These are phyloP conservation scores for Extremus antarcticus DNA, from an alignment of 495 filamentous ascomycete species.

Conservation along the genomic window DNA sequence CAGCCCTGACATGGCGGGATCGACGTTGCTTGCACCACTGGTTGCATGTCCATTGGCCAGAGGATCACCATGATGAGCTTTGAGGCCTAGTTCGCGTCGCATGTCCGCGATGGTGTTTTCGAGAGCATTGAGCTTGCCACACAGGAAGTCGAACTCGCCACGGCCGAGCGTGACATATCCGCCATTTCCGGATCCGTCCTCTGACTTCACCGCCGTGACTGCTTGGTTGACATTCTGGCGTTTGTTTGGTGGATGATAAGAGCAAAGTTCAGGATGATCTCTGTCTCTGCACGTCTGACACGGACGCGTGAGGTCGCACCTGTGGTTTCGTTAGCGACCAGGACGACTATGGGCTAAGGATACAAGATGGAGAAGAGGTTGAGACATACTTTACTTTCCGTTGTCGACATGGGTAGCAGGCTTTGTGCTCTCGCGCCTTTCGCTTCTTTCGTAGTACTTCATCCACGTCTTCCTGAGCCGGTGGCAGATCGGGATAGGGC, in stretches of 20 bases:
- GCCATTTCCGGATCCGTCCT: conserved; percentile 9
- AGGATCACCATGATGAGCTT: conserved; percentile 15
- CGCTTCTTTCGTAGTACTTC: conserved; percentile 33
- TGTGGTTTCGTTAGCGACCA: too few species aligned
- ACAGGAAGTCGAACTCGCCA: conserved; percentile 30
- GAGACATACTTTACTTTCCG: conserved; percentile 27
- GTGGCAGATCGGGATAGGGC: conserved; percentile 1
- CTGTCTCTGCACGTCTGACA: conserved; percentile 24
- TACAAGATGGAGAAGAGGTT: too few species aligned
- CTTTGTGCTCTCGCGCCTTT: conserved; percentile 34
- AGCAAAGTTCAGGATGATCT: conserved; percentile 34
- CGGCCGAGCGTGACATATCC: conserved; percentile 25
- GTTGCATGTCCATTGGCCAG: conserved; percentile 16
- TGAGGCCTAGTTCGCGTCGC: conserved; percentile 22
- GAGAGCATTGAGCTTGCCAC: conserved; percentile 29
- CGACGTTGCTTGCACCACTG: conserved; percentile 15
- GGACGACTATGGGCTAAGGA: too few species aligned
- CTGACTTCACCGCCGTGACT: conserved; percentile 13
- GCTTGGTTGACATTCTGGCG: conserved; percentile 9
- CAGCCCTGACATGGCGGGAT: not conserved
- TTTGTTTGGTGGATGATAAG: conserved; percentile 32
- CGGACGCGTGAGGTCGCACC: conserved; percentile 19
- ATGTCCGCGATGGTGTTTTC: conserved; percentile 28
- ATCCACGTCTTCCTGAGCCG: conserved; percentile 27
- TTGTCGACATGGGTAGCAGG: conserved; percentile 34